Percentiles rank a stretch among this genome's conserved stretches.
phyloP scores from a whole-genome alignment of 805 yeast species.

The Candida morakotiae region DNA sequence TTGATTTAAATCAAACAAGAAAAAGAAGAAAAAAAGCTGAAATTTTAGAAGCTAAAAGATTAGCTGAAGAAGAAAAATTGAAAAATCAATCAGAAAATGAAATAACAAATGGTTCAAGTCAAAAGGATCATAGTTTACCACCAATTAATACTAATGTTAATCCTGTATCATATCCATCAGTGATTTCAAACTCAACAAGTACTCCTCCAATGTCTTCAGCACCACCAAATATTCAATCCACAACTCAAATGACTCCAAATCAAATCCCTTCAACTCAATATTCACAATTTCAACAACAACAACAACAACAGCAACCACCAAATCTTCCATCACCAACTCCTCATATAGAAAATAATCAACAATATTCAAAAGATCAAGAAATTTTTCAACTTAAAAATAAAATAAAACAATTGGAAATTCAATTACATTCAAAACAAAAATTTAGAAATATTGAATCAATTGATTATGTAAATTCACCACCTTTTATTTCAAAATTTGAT shows the following conservation, averaged over 20 bases:
- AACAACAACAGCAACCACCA: background rate
- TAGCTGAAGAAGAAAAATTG: conserved; percentile 17
- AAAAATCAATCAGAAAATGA: background rate
- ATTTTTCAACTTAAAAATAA: conserved; percentile 3
- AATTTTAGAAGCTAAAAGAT: conserved; percentile 15
- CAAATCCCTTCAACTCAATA: background rate
- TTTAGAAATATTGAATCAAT: conserved; percentile 1
- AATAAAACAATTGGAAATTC: conserved; percentile 7
- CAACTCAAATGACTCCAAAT: too few species aligned
- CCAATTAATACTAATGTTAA: background rate
- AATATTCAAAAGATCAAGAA: conserved; percentile 6
- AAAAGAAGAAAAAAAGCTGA: conserved; percentile 40
- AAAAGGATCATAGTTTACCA: background rate
- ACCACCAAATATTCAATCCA: background rate
- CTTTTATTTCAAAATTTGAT: conserved; percentile 29
- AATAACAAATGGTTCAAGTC: background rate
- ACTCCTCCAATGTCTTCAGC: background rate
- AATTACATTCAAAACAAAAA: conserved; percentile 1
- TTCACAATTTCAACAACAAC: background rate
- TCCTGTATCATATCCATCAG: background rate
- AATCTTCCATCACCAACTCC: conserved; percentile 1
- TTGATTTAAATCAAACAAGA: conserved; percentile 57
- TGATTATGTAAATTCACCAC: conserved; percentile 13
- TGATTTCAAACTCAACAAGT: background rate
- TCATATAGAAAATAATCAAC: background rate